Evolutionary conservation across 805 yeast genomes (phyloP), one percentile per base, ranked within the genome.

Genomic region (Candida ortonii): DNA sequence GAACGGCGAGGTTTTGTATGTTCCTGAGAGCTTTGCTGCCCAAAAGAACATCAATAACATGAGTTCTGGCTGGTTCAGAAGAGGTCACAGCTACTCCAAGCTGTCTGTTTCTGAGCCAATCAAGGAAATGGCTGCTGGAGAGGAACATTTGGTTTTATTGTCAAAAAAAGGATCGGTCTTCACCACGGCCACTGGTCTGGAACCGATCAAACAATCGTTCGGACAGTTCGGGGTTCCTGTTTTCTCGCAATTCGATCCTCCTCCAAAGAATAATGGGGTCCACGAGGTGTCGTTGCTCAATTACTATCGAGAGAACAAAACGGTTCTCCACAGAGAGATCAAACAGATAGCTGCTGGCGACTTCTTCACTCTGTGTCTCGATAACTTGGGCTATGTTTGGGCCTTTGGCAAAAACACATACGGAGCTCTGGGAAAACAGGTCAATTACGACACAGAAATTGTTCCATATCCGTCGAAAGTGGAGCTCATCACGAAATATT

Each of bases 211-310:
- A 29, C 62, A 72, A 16, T 65, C 69, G 16, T 55, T 52, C 46
- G 97, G 97, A 4, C 97, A 93, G 61, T 85, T 73, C 59, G 97
- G 97, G 13, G 57, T 86, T 11, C 93, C 95, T 1, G 59, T 64
- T 10, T 74, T 67, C 44, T 76, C 95, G 1, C 89, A 84, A 37
- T 78, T 78, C 50, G 76, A 73, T 39, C 44, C 57, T 4, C 69
- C 75, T 0, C 84, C 88, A 6, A 44, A 46, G 3, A 65, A 69
- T 11, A 70, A 70, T 44, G 51, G 55, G 33, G 55, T 78, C 9
- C 68, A 69, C 43, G 86, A 79, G 36, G 68, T 86, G 38, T 65
- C 69, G 5, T 57, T 81, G 22, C 57, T 85, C 45, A 78, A 80
- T 46, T 69, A 75, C 38, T 71, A 54, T 30, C 41, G 55, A 47